Percentiles rank a stretch among this genome's conserved stretches.
Conservation (phyloP, 768 basidiomycete species). For the Boletus edulis region DNA sequence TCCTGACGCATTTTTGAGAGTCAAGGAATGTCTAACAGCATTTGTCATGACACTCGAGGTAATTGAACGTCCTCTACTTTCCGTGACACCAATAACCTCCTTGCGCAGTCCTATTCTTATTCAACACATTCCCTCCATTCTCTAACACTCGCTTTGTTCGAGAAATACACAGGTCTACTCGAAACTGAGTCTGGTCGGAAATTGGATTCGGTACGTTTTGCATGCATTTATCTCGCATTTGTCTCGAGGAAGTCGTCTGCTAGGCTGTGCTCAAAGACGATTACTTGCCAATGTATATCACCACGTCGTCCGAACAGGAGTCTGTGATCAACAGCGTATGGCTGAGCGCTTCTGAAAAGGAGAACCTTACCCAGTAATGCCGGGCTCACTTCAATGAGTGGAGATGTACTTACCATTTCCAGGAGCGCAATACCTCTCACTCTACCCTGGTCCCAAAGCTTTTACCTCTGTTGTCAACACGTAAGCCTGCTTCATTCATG, state of each 20-base stretch:
- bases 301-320: constrained; percentile 59
- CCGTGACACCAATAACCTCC: constrained; percentile 1
- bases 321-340: constrained; percentile 80
- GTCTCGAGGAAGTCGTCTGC: background rate
- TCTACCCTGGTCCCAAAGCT: constrained; percentile 94
- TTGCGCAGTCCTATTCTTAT: constrained; percentile 76
- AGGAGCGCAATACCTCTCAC: constrained; percentile 66
- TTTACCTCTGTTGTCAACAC: constrained; percentile 91
- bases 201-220: constrained; percentile 68
- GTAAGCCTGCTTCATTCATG: constrained; percentile 36
- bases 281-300: constrained; percentile 80
- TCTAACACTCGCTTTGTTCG: constrained; percentile 85
- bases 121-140: constrained; percentile 79
- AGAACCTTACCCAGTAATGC: constrained; percentile 52
- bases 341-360: constrained; percentile 67
- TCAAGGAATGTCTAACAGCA: constrained; percentile 78
- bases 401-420: constrained; percentile 2
- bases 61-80: constrained; percentile 10
- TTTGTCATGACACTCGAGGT: constrained; percentile 96
- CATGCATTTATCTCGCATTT: background rate
- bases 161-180: constrained; percentile 81
- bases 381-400: background rate
- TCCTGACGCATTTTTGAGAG: constrained; percentile 75
- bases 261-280: constrained; percentile 88
- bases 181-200: constrained; percentile 76